These are phyloP conservation scores for Dictyostelium firmibasis DNA, from an alignment of 78 protist genomes.

Conservation along the genomic window DNA sequence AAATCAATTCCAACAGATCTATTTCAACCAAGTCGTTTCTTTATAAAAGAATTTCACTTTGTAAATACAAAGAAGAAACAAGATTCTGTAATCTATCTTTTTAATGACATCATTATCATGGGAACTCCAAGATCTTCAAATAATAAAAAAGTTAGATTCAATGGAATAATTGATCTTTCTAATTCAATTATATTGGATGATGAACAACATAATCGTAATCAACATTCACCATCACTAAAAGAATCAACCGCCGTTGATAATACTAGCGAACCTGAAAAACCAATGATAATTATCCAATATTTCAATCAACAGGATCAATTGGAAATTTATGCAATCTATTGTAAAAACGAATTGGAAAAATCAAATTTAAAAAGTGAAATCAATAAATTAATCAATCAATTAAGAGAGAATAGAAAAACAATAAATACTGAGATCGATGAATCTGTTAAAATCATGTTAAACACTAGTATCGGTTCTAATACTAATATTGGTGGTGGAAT, in stretches of 20 bases:
- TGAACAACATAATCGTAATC: background rate
- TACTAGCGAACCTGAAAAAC: background rate
- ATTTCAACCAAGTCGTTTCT: conserved; percentile 6
- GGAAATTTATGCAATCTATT: background rate
- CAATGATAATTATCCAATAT: background rate
- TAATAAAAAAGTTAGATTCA: conserved; percentile 4
- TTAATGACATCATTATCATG: conserved; percentile 15
- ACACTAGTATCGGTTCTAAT: background rate
- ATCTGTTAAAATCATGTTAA: background rate
- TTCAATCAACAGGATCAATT: background rate
- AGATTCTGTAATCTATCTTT: background rate
- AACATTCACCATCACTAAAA: too few species aligned
- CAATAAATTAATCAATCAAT: background rate
- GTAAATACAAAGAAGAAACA: background rate
- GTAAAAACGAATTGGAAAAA: background rate
- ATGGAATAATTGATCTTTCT: conserved; percentile 12
- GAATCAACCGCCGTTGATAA: background rate
- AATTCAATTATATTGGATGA: background rate
- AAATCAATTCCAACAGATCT: conserved; percentile 7
- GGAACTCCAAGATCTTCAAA: conserved; percentile 5
- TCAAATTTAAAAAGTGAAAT: background rate
- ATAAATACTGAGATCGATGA: background rate
- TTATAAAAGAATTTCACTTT: background rate
- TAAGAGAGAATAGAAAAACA: background rate
- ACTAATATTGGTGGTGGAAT: background rate